phyloP scores from a whole-genome alignment of 2,329 filamentous ascomycete genomes.

The Fusarium algeriense region DNA sequence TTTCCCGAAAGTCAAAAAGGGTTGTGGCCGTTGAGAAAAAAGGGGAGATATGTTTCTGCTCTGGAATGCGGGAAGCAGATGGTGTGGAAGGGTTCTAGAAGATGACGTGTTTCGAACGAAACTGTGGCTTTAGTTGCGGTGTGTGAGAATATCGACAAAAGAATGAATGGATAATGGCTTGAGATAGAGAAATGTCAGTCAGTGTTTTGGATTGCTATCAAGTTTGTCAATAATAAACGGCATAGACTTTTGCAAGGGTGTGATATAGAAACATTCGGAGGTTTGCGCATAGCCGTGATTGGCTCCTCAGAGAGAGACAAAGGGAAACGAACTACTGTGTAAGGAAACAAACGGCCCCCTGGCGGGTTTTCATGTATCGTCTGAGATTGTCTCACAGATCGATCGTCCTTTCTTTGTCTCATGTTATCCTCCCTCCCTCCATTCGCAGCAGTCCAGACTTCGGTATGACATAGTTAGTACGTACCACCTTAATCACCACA shows the following conservation, averaged over 20 bases:
- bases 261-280: neutral
- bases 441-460: neutral
- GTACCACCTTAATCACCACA: neutral
- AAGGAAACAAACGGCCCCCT: neutral
- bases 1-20: constrained; percentile 24
- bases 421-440: too few relatives aligned
- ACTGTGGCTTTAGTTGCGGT: constrained; percentile 24
- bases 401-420: neutral
- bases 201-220: neutral
- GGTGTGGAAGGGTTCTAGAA: constrained; percentile 18
- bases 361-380: neutral
- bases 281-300: neutral
- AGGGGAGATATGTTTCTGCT: neutral
- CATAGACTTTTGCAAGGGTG: neutral
- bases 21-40: constrained; percentile 21
- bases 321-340: too few relatives aligned
- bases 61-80: constrained; percentile 37
- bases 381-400: neutral
- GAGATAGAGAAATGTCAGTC: neutral
- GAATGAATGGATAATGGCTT: too few relatives aligned
- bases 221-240: neutral
- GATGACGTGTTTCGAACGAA: constrained; percentile 1
- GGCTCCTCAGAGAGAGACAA: neutral
- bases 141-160: neutral
- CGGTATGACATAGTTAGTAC: constrained; percentile 5